These are phyloP conservation scores for Castanospermum australe DNA, from an alignment of 306 rosid genomes.

Conservation along the genomic window DNA sequence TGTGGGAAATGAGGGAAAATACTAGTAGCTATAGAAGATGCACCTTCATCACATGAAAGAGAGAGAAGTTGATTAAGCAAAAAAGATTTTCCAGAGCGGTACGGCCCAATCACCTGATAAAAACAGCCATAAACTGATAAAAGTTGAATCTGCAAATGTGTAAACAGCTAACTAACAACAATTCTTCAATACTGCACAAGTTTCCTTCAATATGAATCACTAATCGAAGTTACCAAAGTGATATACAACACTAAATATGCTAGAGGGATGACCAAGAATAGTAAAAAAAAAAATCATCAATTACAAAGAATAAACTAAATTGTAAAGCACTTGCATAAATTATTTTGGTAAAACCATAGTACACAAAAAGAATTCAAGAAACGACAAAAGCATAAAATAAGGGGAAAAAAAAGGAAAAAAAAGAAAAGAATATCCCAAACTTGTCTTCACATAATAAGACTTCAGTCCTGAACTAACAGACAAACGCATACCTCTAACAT, in stretches of 20 bases:
- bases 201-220: slow-evolving; percentile 17
- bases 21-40: slow-evolving; percentile 21
- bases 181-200: background rate
- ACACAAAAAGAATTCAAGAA: background rate
- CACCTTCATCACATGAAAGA: slow-evolving; percentile 95
- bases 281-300: background rate
- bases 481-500: background rate
- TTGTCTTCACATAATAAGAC: background rate
- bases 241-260: background rate
- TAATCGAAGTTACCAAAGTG: background rate
- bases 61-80: slow-evolving; percentile 96
- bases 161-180: background rate
- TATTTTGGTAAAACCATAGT: background rate
- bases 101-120: slow-evolving; percentile 91
- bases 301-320: background rate
- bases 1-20: background rate
- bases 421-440: background rate
- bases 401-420: background rate
- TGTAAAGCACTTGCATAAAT: background rate
- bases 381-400: background rate
- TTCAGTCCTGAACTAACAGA: background rate
- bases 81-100: slow-evolving; percentile 96
- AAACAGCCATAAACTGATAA: slow-evolving; percentile 24
- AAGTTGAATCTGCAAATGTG: slow-evolving; percentile 17
- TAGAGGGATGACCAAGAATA: background rate